These are phyloP conservation scores for Aspergillus melleus DNA, from an alignment of 2,329 filamentous ascomycete species.

Conservation along the genomic window DNA sequence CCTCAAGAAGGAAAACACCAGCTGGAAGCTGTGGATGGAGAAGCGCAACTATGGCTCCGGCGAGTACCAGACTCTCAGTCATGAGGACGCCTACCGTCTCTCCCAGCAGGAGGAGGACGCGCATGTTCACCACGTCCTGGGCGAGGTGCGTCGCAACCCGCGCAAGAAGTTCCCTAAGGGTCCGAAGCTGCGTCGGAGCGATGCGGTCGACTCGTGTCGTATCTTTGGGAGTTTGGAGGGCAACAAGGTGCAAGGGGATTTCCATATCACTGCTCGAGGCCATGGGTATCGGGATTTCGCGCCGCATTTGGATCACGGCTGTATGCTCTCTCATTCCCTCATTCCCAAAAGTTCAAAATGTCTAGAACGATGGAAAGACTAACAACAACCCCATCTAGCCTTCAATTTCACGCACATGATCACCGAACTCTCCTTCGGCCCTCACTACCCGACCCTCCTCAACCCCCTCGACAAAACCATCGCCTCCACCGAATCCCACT, in stretches of 20 bases:
- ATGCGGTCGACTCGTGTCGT: conserved; percentile 73
- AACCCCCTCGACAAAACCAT: conserved; percentile 94
- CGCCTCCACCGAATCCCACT: conserved; percentile 71
- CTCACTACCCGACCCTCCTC: conserved; percentile 89
- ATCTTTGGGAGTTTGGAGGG: conserved; percentile 87
- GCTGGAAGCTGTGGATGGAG: conserved; percentile 79
- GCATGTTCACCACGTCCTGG: conserved; percentile 88
- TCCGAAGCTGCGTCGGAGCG: conserved; percentile 60
- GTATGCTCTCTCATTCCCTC: conserved; percentile 58
- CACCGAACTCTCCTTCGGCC: conserved; percentile 92
- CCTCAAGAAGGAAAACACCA: conserved; percentile 73
- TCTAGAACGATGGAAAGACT: not conserved
- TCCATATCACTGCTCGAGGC: conserved; percentile 92
- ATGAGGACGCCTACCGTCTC: conserved; percentile 60
- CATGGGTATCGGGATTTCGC: conserved; percentile 89
- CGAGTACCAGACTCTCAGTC: conserved; percentile 55
- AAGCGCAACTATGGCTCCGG: conserved; percentile 59
- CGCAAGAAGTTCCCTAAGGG: conserved; percentile 69
- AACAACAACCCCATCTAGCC: conserved; percentile 46
- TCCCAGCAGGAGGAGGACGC: conserved; percentile 64
- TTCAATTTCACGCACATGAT: conserved; percentile 99
- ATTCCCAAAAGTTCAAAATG: not conserved
- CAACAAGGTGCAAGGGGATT: conserved; percentile 97
- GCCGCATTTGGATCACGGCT: conserved; percentile 74
- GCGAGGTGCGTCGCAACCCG: conserved; percentile 68